Evolutionary conservation across 2,329 filamentous ascomycete genomes (phyloP).

Genomic region (Alternaria gaisen): DNA sequence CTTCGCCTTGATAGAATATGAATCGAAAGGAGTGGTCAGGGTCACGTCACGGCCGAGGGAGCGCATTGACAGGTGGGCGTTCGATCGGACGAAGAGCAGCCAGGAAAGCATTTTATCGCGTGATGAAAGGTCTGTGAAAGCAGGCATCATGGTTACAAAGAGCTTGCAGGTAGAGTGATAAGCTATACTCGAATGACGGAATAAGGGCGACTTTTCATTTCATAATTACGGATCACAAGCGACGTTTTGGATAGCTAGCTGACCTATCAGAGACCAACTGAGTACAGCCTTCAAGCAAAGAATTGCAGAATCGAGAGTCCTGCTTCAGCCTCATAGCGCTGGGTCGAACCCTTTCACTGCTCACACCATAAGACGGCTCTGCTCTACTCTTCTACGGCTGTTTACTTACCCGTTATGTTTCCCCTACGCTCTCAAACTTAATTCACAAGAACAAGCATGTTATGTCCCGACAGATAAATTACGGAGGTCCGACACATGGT

Average conservation of each 20-base stretch:
- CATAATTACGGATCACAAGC: too few relatives aligned
- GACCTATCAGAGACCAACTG: too few relatives aligned
- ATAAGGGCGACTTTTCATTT: too few relatives aligned
- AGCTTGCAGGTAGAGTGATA: neutral
- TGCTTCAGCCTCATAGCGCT: too few relatives aligned
- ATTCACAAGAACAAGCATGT: too few relatives aligned
- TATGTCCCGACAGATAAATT: constrained; percentile 53
- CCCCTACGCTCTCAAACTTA: neutral
- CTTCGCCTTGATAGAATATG: neutral
- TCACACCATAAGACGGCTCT: too few relatives aligned
- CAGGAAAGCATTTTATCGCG: neutral
- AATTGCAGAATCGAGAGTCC: too few relatives aligned
- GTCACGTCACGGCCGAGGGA: neutral
- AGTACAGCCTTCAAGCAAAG: too few relatives aligned
- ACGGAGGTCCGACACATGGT: constrained; percentile 45
- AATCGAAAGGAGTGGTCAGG: neutral
- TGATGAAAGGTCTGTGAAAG: neutral
- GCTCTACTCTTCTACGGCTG: too few relatives aligned
- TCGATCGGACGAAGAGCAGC: neutral
- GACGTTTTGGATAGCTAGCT: too few relatives aligned
- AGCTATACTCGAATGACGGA: neutral
- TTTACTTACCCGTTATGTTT: neutral
- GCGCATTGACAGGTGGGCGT: neutral
- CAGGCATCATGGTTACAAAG: neutral
- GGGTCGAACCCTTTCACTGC: too few relatives aligned